Base-by-base conservation (phyloP, 192 early-diverging fungal species). In the Podila epigama region DNA sequence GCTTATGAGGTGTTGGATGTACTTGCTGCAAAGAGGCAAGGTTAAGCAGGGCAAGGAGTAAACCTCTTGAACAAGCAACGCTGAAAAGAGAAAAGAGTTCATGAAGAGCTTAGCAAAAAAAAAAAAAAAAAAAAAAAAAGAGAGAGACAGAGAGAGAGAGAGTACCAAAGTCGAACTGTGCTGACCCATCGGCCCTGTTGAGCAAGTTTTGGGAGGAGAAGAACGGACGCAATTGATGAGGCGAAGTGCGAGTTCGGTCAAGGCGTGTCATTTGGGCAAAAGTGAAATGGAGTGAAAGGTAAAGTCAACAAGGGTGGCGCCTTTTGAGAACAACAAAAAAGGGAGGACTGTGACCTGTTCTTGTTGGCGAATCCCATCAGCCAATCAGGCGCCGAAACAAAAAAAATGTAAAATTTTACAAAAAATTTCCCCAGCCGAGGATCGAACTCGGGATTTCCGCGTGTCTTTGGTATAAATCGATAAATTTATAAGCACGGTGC, bases 131-230 rank as follows among this genome's bases (percentile, higher is more conserved):
- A 6, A 28, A 32, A 29, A 12, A 37, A 29, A 16, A 15, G n/a
- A 3, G n/a, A 29, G 5, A 20, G 15, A n/a, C 8, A 9, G 10
- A 13, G 41, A 2, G 10, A 29, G n/a, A 16, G 57, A 32, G 16
- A 69, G 50, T 84, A 89, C 93, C 94, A 62, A 86, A 87, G 25
- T 88, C 83, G 71, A 95, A 96, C 64, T 91, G 87, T 4, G 93
- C 93, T 2, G 94, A 95, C 4, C 96, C 96, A 80, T 98, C 96
- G 10, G 87, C 87, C 63, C 92, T 82, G 63, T 84, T 87, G 33
- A 96, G 85, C 29, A 91, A 75, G 37, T 88, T 89, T 58, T 91
- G 85, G 15, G 82, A 85, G 32, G 90, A 85, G 39, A 88, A 79
- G 54, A 93, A 85, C 25, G 92, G 89, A n/a, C 94, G 87, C 48